Evolutionary conservation across 2,329 filamentous ascomycete genomes (phyloP).

Genomic region (Arthrobotrys pseudoclavata): DNA sequence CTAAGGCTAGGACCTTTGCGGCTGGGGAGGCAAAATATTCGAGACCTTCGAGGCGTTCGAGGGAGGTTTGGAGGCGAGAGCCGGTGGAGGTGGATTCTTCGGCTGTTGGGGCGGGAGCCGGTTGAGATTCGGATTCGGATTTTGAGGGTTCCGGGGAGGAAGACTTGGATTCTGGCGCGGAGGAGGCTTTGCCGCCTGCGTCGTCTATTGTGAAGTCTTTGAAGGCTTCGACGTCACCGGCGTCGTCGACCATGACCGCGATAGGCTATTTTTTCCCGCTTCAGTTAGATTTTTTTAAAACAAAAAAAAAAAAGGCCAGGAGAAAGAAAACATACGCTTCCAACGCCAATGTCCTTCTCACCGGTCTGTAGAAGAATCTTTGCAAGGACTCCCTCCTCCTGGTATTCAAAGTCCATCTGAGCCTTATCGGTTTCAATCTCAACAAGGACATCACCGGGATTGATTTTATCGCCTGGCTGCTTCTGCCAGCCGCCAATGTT

Average conservation of each 20-base stretch:
- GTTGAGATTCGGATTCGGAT: conserved; percentile 70
- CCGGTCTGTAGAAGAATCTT: conserved; percentile 94
- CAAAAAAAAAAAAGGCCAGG: background rate
- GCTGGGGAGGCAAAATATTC: conserved; percentile 75
- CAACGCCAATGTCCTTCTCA: conserved; percentile 92
- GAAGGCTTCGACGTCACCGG: conserved; percentile 86
- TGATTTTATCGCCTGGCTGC: conserved; percentile 88
- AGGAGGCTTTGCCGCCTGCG: conserved; percentile 77
- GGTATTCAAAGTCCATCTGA: conserved; percentile 99
- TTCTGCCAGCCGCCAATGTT: conserved; percentile 99
- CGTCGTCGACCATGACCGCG: conserved; percentile 93
- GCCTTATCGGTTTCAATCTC: conserved; percentile 99
- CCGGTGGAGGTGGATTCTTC: conserved; percentile 69
- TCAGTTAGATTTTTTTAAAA: background rate
- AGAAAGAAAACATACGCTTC: conserved; percentile 78
- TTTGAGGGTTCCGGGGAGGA: conserved; percentile 74
- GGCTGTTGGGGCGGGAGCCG: conserved; percentile 70
- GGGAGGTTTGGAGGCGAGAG: conserved; percentile 82
- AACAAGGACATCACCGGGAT: conserved; percentile 93
- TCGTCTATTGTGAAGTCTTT: conserved; percentile 89
- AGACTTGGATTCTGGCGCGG: conserved; percentile 72
- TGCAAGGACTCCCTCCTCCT: conserved; percentile 95
- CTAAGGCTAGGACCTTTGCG: conserved; percentile 84
- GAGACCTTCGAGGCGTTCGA: conserved; percentile 77
- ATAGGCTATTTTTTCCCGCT: conserved; percentile 78